Percentiles rank a stretch among this genome's conserved stretches.
Evolutionary conservation across 2,329 filamentous ascomycete genomes (phyloP).

Genomic region (Cladosporium cucumerinum): DNA sequence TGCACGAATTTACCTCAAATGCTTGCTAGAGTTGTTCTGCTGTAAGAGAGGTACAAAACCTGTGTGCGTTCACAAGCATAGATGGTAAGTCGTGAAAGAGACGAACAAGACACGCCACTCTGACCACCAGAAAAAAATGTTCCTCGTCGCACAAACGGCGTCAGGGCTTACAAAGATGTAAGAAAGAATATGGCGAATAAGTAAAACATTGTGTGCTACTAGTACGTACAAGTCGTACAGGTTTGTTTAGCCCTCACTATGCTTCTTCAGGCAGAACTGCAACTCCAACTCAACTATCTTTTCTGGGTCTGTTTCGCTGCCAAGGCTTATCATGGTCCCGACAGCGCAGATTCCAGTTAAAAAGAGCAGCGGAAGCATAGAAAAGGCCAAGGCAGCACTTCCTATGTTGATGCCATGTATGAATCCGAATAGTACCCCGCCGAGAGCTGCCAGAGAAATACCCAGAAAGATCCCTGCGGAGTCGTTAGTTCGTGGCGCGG

Average conservation of each 20-base stretch:
- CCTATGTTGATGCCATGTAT: neutral
- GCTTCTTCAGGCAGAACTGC: neutral
- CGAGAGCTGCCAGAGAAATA: neutral
- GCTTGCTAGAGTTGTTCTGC: no score
- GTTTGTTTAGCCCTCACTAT: neutral
- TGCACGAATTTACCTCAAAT: no score
- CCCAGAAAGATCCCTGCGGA: neutral
- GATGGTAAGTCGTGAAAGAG: neutral
- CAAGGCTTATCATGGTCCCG: neutral
- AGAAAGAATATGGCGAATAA: neutral
- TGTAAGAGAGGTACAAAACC: no score
- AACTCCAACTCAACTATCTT: neutral
- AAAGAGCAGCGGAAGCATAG: neutral
- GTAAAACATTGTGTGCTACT: neutral
- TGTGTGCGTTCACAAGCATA: neutral
- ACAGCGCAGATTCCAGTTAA: neutral
- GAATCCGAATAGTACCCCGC: neutral
- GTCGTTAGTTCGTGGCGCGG: neutral
- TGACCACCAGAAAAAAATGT: neutral
- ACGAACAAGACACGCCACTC: neutral
- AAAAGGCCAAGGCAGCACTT: neutral
- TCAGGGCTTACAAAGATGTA: neutral
- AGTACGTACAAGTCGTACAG: neutral
- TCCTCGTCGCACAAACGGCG: neutral
- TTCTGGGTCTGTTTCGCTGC: neutral